Percentiles rank a stretch among this genome's conserved stretches.
phyloP scores from a whole-genome alignment of 768 basidiomycete species.

The Lactarius akahatsu region DNA sequence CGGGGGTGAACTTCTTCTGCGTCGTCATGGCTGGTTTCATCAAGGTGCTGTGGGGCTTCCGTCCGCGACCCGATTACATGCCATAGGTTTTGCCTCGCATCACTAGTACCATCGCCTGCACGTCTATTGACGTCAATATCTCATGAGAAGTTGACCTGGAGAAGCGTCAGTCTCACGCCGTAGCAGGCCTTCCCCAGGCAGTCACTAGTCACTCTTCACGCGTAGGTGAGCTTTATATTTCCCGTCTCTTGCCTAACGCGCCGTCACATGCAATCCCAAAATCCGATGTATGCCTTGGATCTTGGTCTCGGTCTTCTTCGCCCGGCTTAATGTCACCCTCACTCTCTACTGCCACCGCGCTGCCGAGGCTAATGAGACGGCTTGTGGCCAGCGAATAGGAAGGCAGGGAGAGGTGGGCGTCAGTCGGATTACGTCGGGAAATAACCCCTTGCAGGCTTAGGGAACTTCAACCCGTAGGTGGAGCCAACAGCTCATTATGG shows the following conservation, averaged over 20 bases:
- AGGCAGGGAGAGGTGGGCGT: not conserved
- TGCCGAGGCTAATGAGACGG: not conserved
- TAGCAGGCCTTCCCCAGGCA: not conserved
- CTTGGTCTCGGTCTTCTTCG: not conserved
- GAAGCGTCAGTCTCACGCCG: not conserved
- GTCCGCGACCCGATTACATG: constrained; percentile 4
- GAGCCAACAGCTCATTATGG: not conserved
- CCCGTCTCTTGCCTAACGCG: not conserved
- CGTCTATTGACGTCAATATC: constrained; percentile 14
- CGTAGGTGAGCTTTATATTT: not conserved
- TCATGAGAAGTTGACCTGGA: not conserved
- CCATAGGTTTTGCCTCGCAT: constrained; percentile 7
- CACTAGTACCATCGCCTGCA: constrained; percentile 10
- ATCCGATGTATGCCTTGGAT: not conserved
- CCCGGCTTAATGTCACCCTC: not conserved
- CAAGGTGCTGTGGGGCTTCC: constrained; percentile 3
- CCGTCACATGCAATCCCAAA: not conserved
- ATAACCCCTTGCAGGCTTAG: not conserved
- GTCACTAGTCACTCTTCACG: not conserved
- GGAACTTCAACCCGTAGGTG: not conserved
- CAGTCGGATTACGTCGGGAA: not conserved
- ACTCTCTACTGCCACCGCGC: not conserved
- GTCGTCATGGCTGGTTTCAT: not conserved
- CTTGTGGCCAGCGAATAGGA: not conserved
- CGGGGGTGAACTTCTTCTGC: constrained; percentile 4